phyloP scores from a whole-genome alignment of 345 rosid genomes.

The Chamaenerion angustifolium region DNA sequence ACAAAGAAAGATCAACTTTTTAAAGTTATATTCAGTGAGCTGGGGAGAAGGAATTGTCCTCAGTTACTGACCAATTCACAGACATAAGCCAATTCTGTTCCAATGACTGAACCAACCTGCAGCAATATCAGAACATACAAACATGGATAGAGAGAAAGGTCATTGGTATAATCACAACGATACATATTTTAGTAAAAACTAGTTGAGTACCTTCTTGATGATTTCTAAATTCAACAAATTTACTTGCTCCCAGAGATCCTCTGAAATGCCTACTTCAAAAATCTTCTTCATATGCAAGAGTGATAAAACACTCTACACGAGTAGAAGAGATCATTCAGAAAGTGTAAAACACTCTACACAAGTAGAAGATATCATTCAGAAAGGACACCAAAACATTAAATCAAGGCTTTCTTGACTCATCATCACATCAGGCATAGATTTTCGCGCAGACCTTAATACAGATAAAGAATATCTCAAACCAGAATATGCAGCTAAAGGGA shows the following conservation, averaged over 20 bases:
- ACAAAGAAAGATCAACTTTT: too few relatives aligned
- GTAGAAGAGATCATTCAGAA: background rate
- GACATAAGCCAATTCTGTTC: slow-evolving; percentile 72
- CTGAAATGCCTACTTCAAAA: slow-evolving; percentile 76
- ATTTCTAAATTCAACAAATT: slow-evolving; percentile 52
- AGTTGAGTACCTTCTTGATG: slow-evolving; percentile 45
- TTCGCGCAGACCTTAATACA: too few relatives aligned
- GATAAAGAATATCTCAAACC: too few relatives aligned
- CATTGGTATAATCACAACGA: background rate
- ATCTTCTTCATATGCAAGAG: slow-evolving; percentile 75
- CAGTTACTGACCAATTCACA: slow-evolving; percentile 65
- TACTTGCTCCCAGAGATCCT: slow-evolving; percentile 51
- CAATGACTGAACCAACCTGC: slow-evolving; percentile 63
- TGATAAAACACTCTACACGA: slow-evolving; percentile 55
- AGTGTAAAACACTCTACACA: slow-evolving; percentile 49
- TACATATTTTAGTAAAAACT: slow-evolving; percentile 1
- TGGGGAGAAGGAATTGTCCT: slow-evolving; percentile 1
- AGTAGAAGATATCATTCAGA: background rate
- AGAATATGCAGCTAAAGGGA: too few relatives aligned
- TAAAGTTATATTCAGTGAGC: background rate
- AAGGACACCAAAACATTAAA: background rate
- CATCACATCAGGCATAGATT: too few relatives aligned
- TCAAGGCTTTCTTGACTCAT: background rate
- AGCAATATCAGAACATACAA: slow-evolving; percentile 7
- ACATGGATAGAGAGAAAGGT: slow-evolving; percentile 1